phyloP scores from a whole-genome alignment of 768 basidiomycete genomes.

The Rhizopogon salebrosus region DNA sequence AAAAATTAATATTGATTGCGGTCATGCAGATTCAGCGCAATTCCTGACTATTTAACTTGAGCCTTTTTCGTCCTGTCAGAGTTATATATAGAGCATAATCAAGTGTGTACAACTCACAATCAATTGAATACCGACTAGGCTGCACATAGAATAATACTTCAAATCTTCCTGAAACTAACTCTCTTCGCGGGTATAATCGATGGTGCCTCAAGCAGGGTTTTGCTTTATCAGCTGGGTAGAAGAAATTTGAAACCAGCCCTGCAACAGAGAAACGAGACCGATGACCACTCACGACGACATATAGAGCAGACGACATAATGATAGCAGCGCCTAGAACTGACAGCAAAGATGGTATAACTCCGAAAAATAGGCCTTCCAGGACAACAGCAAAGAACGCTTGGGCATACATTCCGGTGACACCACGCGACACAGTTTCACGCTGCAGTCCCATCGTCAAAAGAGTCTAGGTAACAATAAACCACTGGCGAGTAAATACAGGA shows the following conservation, averaged over 20 bases:
- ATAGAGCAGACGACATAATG: slow-evolving; percentile 59
- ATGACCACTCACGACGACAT: slow-evolving; percentile 49
- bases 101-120: too few relatives aligned
- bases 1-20: too few relatives aligned
- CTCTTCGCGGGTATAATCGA: too few relatives aligned
- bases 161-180: too few relatives aligned
- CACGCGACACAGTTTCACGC: slow-evolving; percentile 59
- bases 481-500: not conserved
- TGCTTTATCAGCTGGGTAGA: not conserved
- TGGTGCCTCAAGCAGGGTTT: too few relatives aligned
- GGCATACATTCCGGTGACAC: slow-evolving; percentile 55
- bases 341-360: slow-evolving; percentile 47
- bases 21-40: too few relatives aligned
- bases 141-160: too few relatives aligned
- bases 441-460: slow-evolving; percentile 59
- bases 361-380: slow-evolving; percentile 64
- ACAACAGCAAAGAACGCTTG: slow-evolving; percentile 57
- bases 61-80: too few relatives aligned
- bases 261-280: not conserved
- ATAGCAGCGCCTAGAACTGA: slow-evolving; percentile 59
- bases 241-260: not conserved
- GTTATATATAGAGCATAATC: too few relatives aligned
- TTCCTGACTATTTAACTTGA: too few relatives aligned
- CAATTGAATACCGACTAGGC: too few relatives aligned
- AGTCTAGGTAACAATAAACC: slow-evolving; percentile 26